A percentile compares a stretch with the other conserved stretches of the same genome.
These are phyloP conservation scores for Leccinellum rugosiceps DNA, from an alignment of 768 basidiomycete species.

Conservation along the genomic window DNA sequence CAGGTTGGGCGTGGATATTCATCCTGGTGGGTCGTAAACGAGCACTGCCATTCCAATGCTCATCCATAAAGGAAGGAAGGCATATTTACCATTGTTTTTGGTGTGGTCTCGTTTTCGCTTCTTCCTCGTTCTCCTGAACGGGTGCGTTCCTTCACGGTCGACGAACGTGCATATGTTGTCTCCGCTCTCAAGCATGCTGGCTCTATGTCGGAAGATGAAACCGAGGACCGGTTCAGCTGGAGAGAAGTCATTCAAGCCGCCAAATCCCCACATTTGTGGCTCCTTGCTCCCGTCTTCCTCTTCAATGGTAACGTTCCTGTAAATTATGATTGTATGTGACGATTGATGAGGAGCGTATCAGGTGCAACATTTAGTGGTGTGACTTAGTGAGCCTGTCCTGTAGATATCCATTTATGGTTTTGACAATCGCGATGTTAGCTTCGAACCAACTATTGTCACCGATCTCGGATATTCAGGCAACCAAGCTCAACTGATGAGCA, in stretches of 20 bases:
- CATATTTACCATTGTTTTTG: slow-evolving; percentile 57
- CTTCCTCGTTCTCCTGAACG: slow-evolving; percentile 43
- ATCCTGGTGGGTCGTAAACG: too few relatives aligned
- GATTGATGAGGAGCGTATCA: slow-evolving; percentile 6
- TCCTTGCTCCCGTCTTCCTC: slow-evolving; percentile 45
- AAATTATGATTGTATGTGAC: not conserved
- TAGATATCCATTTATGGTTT: slow-evolving; percentile 27
- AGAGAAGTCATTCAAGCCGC: slow-evolving; percentile 48
- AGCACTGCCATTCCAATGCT: too few relatives aligned
- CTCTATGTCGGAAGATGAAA: slow-evolving; percentile 39
- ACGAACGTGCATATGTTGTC: slow-evolving; percentile 52
- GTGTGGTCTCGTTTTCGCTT: slow-evolving; percentile 46
- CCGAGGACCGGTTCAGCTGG: slow-evolving; percentile 53
- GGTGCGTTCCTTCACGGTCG: slow-evolving; percentile 47
- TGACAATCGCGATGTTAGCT: slow-evolving; percentile 42
- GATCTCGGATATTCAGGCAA: slow-evolving; percentile 54
- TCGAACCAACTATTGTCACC: slow-evolving; percentile 54
- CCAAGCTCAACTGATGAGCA: slow-evolving; percentile 37
- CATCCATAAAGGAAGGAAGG: slow-evolving; percentile 53
- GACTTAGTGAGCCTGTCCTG: slow-evolving; percentile 19
- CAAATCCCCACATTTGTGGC: slow-evolving; percentile 51
- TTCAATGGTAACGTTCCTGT: slow-evolving; percentile 39
- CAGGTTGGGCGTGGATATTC: slow-evolving; percentile 65
- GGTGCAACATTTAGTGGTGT: slow-evolving; percentile 17
- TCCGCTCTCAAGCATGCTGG: too few relatives aligned